Evolutionary conservation across 2,329 filamentous ascomycete species (phyloP).

Genomic region (Colletotrichum caudatum): DNA sequence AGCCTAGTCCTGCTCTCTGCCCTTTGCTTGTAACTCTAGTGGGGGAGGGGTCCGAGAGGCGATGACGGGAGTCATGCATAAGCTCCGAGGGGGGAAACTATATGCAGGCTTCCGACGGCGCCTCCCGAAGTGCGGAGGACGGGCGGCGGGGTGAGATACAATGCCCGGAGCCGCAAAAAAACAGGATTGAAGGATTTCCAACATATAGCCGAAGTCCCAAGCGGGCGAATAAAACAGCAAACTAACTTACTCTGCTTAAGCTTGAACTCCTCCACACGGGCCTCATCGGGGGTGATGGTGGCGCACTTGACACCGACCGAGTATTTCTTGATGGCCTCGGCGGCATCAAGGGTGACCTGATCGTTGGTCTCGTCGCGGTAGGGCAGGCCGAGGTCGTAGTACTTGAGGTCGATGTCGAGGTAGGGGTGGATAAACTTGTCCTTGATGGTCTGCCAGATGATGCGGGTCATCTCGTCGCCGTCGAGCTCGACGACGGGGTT

Average conservation of each 20-base stretch:
- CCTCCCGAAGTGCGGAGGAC: constrained; percentile 26
- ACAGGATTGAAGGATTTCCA: neutral
- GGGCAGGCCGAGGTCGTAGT: constrained; percentile 93
- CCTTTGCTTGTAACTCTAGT: constrained; percentile 7
- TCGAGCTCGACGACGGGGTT: constrained; percentile 98
- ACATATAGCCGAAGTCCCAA: neutral
- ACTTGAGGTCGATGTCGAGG: constrained; percentile 97
- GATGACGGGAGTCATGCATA: constrained; percentile 2
- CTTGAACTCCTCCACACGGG: constrained; percentile 96
- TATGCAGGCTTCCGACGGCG: constrained; percentile 26
- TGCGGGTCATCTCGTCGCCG: constrained; percentile 95
- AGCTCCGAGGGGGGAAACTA: neutral
- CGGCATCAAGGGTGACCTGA: constrained; percentile 93
- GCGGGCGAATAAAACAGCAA: neutral
- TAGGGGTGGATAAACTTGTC: constrained; percentile 98
- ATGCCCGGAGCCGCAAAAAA: constrained; percentile 2
- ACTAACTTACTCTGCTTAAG: constrained; percentile 91
- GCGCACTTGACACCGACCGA: constrained; percentile 99
- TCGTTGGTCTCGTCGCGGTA: constrained; percentile 98
- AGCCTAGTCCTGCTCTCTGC: neutral
- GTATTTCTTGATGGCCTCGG: constrained; percentile 99
- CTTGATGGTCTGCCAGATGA: constrained; percentile 99
- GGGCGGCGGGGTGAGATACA: constrained; percentile 19
- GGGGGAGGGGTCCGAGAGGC: neutral
- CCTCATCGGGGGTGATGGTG: constrained; percentile 98